phyloP scores from a whole-genome alignment of 192 early-diverging fungal species.

The Bifiguratus adelaidae region DNA sequence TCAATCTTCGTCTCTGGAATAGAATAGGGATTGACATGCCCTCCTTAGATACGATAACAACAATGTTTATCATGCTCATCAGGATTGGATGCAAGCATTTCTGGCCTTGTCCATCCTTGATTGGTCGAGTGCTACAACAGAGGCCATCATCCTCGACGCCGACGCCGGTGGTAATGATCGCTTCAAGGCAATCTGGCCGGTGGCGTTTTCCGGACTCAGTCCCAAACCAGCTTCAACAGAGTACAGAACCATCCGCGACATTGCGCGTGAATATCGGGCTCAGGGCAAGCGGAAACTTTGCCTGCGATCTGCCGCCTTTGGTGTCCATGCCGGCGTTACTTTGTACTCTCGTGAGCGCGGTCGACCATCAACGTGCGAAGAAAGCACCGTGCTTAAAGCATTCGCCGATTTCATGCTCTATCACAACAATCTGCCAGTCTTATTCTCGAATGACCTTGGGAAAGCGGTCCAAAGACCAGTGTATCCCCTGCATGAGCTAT shows the following conservation, averaged over 20 bases:
- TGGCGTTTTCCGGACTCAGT: neutral
- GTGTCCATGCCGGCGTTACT: conserved; percentile 6
- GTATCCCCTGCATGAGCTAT: too few species aligned
- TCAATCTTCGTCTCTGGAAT: too few species aligned
- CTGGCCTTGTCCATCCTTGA: neutral
- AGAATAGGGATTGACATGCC: too few species aligned
- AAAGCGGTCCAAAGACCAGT: too few species aligned
- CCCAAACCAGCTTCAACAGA: neutral
- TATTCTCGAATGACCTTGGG: neutral
- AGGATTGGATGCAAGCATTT: conserved; percentile 8
- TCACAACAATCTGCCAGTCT: conserved; percentile 2
- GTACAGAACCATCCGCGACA: conserved; percentile 4
- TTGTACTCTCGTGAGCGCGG: conserved; percentile 3
- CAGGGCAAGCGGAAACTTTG: conserved; percentile 2
- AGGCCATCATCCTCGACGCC: conserved; percentile 6
- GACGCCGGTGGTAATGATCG: neutral
- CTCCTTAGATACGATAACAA: conserved; percentile 4
- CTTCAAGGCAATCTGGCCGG: neutral
- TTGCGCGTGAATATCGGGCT: neutral
- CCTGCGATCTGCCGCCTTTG: conserved; percentile 7
- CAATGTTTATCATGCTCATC: conserved; percentile 9
- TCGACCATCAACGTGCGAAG: neutral
- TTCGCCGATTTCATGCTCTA: conserved; percentile 1
- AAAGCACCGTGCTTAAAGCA: neutral
- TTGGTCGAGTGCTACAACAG: conserved; percentile 1